phyloP scores from a whole-genome alignment of 208 protist genomes.

The Trypanosoma caninum region DNA sequence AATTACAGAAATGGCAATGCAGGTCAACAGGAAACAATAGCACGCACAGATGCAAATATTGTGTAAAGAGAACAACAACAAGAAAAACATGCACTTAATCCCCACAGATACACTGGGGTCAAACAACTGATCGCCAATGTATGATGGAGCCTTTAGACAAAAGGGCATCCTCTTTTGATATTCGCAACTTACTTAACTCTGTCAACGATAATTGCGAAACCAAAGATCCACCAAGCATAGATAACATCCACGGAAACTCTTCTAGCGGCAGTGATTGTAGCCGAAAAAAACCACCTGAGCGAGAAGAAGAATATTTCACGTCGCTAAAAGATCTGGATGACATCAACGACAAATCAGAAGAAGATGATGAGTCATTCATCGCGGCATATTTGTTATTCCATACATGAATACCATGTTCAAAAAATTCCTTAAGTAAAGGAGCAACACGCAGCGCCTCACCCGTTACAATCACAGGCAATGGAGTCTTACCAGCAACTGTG shows the following conservation, averaged over 20 bases:
- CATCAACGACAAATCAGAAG: constrained; percentile 9
- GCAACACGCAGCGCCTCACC: constrained; percentile 55
- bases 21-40: not conserved
- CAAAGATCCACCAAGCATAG: constrained; percentile 52
- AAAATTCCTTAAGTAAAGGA: constrained; percentile 36
- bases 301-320: constrained; percentile 4
- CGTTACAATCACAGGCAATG: constrained; percentile 35
- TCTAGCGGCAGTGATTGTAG: constrained; percentile 34
- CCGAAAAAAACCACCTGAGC: constrained; percentile 19
- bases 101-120: not conserved
- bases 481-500: constrained; percentile 28
- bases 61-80: constrained; percentile 6
- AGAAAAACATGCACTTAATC: not conserved
- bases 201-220: constrained; percentile 37
- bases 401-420: constrained; percentile 24
- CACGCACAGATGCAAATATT: not conserved
- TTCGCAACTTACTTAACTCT: constrained; percentile 40
- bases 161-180: constrained; percentile 40
- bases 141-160: constrained; percentile 49
- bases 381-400: constrained; percentile 3
- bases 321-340: constrained; percentile 2
- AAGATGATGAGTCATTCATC: constrained; percentile 9
- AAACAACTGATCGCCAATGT: constrained; percentile 51
- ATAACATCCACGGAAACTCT: constrained; percentile 43
- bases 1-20: not conserved